Percentiles rank a stretch among this genome's conserved stretches.
Evolutionary conservation across 306 rosid genomes (phyloP).

Genomic region (Arachis hypogaea): DNA sequence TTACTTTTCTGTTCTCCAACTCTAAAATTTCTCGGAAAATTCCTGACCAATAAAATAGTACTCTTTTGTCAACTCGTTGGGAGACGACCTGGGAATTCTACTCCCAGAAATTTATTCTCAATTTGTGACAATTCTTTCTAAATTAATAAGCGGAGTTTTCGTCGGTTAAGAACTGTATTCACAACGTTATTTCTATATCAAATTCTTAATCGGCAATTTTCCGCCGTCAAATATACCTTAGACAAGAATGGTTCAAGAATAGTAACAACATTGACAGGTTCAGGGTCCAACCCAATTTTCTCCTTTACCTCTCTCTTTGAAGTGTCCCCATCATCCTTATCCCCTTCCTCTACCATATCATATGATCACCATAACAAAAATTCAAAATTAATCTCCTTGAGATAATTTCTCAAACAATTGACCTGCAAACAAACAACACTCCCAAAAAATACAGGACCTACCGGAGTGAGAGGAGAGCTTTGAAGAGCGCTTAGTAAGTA

Average conservation of each 20-base stretch:
- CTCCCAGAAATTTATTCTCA: too few relatives aligned
- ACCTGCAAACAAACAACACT: conserved; percentile 9
- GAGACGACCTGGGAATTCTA: too few relatives aligned
- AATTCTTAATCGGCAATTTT: too few relatives aligned
- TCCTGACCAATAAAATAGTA: too few relatives aligned
- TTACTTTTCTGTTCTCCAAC: too few relatives aligned
- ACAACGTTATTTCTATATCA: too few relatives aligned
- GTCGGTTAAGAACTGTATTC: too few relatives aligned
- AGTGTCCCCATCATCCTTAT: conserved; percentile 83
- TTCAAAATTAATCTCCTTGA: background rate
- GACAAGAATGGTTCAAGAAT: conserved; percentile 92
- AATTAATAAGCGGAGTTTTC: too few relatives aligned
- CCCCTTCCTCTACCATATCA: conserved; percentile 63
- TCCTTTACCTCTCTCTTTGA: conserved; percentile 90
- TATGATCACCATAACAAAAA: background rate
- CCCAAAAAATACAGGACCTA: conserved; percentile 34
- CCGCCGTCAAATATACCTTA: conserved; percentile 54
- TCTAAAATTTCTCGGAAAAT: too few relatives aligned
- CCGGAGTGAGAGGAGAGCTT: conserved; percentile 84
- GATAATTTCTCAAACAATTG: background rate
- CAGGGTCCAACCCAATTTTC: conserved; percentile 92
- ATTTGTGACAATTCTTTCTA: too few relatives aligned
- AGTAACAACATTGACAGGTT: conserved; percentile 74
- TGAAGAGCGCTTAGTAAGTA: conserved; percentile 88
- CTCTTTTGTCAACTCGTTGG: too few relatives aligned